Base-by-base conservation (phyloP, 106 monocot genomes). In the Narthecium ossifragum region DNA sequence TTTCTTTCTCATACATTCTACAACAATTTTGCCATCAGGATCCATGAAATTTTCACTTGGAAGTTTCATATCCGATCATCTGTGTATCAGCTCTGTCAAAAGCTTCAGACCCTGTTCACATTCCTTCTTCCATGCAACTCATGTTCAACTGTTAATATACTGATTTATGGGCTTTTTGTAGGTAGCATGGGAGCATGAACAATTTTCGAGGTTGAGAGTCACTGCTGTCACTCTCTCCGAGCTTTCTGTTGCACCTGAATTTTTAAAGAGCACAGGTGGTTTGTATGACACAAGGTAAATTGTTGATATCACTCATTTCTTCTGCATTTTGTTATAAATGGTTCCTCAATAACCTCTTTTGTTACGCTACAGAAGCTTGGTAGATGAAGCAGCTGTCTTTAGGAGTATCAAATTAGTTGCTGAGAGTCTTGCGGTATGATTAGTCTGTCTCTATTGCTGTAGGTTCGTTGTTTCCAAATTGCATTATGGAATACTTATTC, bases 151-250 rank as follows among this genome's bases (percentile, higher is more conserved):
- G 6, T 38, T 47, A 10, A 53, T 31, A 17, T 5, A 30, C n/a
- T 34, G 60, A 39, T 32, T 26, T 51, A 23, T 70, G 45, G 3
- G 31, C 31, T 41, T 43, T 28, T 22, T 73, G 59, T 66, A 98
- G 98, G 98, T 98, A 33, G 78, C 91, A 46, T 98, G 98, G 98
- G 98, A 91, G 61, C 98, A 98, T 58, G 98, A 98, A 34, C 98
- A 98, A 48, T 98, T 98, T 75, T 98, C 98, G 39, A 87, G 90
- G 53, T 57, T 81, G 31, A 88, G 91, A 70, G 81, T 98, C 45
- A 98, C 98, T 51, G 98, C 98, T 61, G 52, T 78, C 18, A 98
- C 91, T 53, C 81, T 98, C 32, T 98, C 98, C 27, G 84, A 79
- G 65, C 76, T 98, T 66, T 53, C 90, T 47, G 55, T 32, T 25